Conservation (phyloP, 352 stramenopile species). For the Lagenidium sp. region DNA sequence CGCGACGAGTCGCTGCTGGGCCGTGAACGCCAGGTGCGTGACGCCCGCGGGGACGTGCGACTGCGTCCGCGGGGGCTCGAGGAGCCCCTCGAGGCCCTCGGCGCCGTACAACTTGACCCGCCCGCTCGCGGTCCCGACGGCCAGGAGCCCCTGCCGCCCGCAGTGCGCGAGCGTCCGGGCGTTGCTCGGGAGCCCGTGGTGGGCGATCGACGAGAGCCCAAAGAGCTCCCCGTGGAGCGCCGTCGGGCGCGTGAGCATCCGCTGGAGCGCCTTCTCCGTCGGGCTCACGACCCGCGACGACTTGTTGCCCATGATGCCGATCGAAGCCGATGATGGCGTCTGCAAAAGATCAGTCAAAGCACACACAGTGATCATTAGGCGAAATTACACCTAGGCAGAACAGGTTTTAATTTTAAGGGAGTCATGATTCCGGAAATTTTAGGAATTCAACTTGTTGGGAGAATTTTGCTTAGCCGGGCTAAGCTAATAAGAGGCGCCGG, state of each 20-base stretch:
- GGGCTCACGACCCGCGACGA: constrained; percentile 22
- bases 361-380: too few species aligned
- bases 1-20: constrained; percentile 47
- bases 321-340: too few species aligned
- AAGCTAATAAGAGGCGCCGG: too few species aligned
- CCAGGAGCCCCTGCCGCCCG: constrained; percentile 49
- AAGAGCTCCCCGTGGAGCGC: constrained; percentile 38
- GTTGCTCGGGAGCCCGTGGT: constrained; percentile 66
- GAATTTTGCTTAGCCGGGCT: too few species aligned
- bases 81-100: constrained; percentile 47
- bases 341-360: too few species aligned
- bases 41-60: constrained; percentile 33
- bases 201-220: constrained; percentile 27
- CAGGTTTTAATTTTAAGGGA: too few species aligned
- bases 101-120: constrained; percentile 59
- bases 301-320: constrained; percentile 54
- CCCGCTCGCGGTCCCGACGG: constrained; percentile 50
- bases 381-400: too few species aligned
- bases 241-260: constrained; percentile 24
- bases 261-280: constrained; percentile 30
- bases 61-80: constrained; percentile 24
- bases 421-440: too few species aligned
- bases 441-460: too few species aligned
- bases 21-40: constrained; percentile 52
- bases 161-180: constrained; percentile 50